A percentile compares a stretch with the other conserved stretches of the same genome.
These are phyloP conservation scores for Puccinia triticina DNA, from an alignment of 1,284 basidiomycete genomes.

Conservation along the genomic window DNA sequence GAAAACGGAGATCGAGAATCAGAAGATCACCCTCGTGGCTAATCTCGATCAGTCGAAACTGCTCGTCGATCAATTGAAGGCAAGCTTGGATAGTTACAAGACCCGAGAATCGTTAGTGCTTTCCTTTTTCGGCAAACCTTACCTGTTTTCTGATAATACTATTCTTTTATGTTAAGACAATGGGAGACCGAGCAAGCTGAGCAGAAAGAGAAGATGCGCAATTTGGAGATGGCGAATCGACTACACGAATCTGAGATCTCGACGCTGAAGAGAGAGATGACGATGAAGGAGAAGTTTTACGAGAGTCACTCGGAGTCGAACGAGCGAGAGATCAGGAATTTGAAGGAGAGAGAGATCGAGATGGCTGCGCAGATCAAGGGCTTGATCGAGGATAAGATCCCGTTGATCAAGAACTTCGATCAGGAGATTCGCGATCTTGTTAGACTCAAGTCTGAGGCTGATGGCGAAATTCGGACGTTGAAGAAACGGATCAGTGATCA, in stretches of 20 bases:
- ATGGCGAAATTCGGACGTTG: conserved; percentile 34
- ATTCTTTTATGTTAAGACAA: not conserved
- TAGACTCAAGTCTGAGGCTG: conserved; percentile 11
- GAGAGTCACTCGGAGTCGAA: not conserved
- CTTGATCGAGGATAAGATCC: conserved; percentile 22
- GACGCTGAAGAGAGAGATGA: conserved; percentile 12
- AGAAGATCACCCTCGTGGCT: not conserved
- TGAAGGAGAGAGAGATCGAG: conserved; percentile 18
- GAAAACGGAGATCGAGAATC: not conserved
- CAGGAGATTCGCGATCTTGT: conserved; percentile 26
- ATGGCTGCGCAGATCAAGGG: conserved; percentile 14
- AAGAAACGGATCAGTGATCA: conserved; percentile 32
- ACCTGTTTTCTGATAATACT: not conserved
- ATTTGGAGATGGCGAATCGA: conserved; percentile 8
- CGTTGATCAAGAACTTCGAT: conserved; percentile 30
- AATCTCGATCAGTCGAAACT: not conserved
- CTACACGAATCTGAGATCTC: conserved; percentile 9
- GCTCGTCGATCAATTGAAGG: conserved; percentile 1
- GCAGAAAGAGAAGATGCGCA: conserved; percentile 10
- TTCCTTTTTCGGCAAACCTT: not conserved
- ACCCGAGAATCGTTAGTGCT: conserved; percentile 37
- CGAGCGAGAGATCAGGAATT: conserved; percentile 4
- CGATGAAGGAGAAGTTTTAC: conserved; percentile 7
- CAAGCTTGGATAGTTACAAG: conserved; percentile 2
- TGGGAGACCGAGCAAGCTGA: conserved; percentile 28